Evolutionary conservation across 257 asterid species (phyloP).

Genomic region (Nicotiana tomentosiformis): DNA sequence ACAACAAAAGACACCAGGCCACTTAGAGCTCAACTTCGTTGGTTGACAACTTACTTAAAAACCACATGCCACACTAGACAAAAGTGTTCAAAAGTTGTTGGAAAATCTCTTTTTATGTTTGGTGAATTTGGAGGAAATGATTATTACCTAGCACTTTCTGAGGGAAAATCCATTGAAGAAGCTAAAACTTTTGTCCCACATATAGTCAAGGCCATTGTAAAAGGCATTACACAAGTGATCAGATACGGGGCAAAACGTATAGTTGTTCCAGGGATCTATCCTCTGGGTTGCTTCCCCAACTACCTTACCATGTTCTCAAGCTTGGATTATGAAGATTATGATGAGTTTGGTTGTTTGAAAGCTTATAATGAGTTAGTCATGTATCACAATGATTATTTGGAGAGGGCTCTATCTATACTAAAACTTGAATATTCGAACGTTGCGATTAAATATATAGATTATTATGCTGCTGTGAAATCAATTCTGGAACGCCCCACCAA

Average conservation of each 20-base stretch:
- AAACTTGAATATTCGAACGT: background rate
- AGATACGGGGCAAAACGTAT: background rate
- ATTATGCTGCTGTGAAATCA: background rate
- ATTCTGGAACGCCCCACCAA: background rate
- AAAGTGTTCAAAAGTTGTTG: background rate
- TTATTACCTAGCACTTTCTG: background rate
- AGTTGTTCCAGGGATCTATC: background rate
- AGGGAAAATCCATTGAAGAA: background rate
- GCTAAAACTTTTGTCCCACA: background rate
- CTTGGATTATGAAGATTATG: background rate
- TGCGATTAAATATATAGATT: background rate
- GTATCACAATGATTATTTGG: background rate
- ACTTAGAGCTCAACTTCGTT: background rate
- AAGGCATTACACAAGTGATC: background rate
- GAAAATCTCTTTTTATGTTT: background rate
- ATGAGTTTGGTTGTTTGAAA: background rate
- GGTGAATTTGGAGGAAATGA: slow-evolving; percentile 1
- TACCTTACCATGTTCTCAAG: background rate
- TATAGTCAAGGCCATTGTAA: background rate
- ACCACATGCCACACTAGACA: background rate
- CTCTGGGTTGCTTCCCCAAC: background rate
- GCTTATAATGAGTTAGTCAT: background rate
- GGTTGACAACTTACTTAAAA: background rate
- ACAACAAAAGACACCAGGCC: background rate
- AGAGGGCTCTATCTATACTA: background rate